Evolutionary conservation across 2,329 filamentous ascomycete species (phyloP), one percentile per base, ranked within the genome.

Genomic region (Diaporthe velutina): DNA sequence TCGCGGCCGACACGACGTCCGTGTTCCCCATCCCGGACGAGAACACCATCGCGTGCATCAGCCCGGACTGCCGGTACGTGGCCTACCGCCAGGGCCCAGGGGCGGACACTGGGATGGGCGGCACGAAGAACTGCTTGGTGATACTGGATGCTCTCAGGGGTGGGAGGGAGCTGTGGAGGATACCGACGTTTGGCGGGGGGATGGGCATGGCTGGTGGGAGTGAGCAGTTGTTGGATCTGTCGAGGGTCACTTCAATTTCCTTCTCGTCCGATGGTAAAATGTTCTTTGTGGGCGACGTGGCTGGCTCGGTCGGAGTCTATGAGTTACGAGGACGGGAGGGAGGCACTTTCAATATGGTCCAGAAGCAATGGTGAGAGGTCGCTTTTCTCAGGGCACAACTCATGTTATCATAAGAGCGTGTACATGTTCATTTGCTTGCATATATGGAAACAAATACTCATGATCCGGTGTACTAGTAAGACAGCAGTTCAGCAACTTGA

Each of bases 1-100:
- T 85, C 3, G 77, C 80, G 1, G 81, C 80, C 7, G 81, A 80
- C 74, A 81, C 80, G 19, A 85, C 84, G 0, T 77, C 80, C 6
- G 83, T 82, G 0, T 84, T 84, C 76, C 77, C 80, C n/a, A 85
- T 85, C 54, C 84, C 84, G 22, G 84, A 85, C 60, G 81, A 82
- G 38, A 70, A 75, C 22, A 75, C 74, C 4, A 80, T 79, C 2
- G 80, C 82, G 0, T 85, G 83, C 71, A 79, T 85, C 45, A 85
- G 83, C 5, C 83, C 84, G 0, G 84, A 85, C 76, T 85, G 84
- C 68, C 81, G 83, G 3, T 83, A 81, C 54, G 81, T 85, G 8
- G 84, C 83, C 0, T 85, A 84, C 77, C 84, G 84, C 74, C 80
- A 85, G 25, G 74, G 74, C 0, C 74, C 74, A 1, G 74, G 74